Base-by-base conservation (phyloP, 768 basidiomycete genomes). In the Russula olivacea region DNA sequence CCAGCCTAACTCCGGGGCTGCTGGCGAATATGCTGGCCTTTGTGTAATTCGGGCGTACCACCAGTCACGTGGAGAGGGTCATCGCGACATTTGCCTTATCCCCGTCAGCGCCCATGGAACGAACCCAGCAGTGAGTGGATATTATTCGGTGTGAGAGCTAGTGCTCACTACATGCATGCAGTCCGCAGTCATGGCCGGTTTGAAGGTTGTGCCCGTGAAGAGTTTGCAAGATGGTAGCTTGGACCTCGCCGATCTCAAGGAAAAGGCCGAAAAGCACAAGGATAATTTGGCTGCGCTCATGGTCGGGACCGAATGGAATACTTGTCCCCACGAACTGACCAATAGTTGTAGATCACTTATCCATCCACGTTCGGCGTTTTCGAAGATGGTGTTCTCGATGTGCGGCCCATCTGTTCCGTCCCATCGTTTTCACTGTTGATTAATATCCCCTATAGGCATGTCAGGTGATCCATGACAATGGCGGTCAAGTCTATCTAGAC, bases 1-100 rank as follows among this genome's bases (percentile, higher is more conserved):
- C n/a, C 97, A 99, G 73, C 97, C 97, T 40, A 99, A 99, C 75
- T 98, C 97, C 15, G 97, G 97, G 49, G 97, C 97, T 19, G 92
- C 94, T 64, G 97, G 97, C 30, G 97, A 99, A 76, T 99, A 95
- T 70, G 84, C 97, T 36, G 97, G 97, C n/a, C 82, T 99, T 23
- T 87, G 84, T 56, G 88, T 98, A 64, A 98, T 99, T 71, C 84
- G 88, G 53, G 95, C 95, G 11, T 99, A 94, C 75, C 93, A 98
- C 70, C 88, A 89, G 72, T 90, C 92, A 58, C 86, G 87, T 23
- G 90, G 90, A 36, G 87, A 98, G 69, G 81, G 79, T 1, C 84
- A 95, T 67, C 85, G 97, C 50, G 83, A 98, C 72, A 83, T 98
- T 55, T 98, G 94, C 72, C 75, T 98, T 56, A 96, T 98, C 69